Base-by-base conservation (phyloP, 805 yeast genomes). In the Cyberlindnera lachancei region DNA sequence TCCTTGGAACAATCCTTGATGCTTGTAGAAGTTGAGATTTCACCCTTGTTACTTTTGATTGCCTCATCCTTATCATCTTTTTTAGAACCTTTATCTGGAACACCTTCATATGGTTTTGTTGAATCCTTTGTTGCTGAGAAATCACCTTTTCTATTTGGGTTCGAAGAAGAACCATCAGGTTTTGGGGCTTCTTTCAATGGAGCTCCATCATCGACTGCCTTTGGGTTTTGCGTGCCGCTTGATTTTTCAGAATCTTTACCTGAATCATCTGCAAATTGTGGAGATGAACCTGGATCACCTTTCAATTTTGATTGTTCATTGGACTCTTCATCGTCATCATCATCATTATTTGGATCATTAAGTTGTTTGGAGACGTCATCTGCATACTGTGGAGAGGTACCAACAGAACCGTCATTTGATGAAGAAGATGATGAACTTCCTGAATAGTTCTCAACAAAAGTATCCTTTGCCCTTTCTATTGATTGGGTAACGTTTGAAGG, bases 1-100 rank as follows among this genome's bases (percentile, higher is more conserved):
- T 72, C 64, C 30, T 58, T 56, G 4, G 40, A 50, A 49, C 75
- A 68, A 15, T 45, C 27, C 23, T 23, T 30, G 10, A n/a, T 10
- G 18, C 34, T 42, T 27, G 46, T 36, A 5, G 34, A 15, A 6
- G 45, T 11, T 30, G 45, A 9, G 18, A 11, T 21, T 15, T n/a
- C 23, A 20, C 37, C 37, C 28, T 35, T 37, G 33, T 37, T 37
- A 17, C 33, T 27, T 30, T 35, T 30, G n/a, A 31, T 37, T 5
- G 36, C 34, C 13, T 37, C 38, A 12, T 21, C 32, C 6, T 29
- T 33, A 17, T 27, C 33, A 14, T 34, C 48, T 13, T 28, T 37
- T 17, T 32, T 15, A 6, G 30, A 18, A n/a, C 35, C 40, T 33
- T 51, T 48, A 15, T 48, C 52, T 10, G 56, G 56, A 24, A 52